Conservation (phyloP, 257 asterid species). For the Nicotiana tabacum region DNA sequence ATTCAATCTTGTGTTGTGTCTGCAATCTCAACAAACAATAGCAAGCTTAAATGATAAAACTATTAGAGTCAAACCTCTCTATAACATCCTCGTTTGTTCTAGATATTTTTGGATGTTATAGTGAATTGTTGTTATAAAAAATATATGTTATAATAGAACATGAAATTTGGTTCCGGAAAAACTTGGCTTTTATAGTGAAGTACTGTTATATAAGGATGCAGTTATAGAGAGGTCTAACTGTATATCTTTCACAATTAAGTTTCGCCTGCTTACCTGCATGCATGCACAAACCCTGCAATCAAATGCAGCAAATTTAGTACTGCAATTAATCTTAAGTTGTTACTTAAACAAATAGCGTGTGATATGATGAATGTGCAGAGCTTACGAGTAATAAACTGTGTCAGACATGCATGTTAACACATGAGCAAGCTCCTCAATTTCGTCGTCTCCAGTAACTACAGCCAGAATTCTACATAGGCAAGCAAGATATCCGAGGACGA, state of each 20-base stretch:
- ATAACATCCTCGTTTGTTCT: too few species aligned
- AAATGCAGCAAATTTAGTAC: neutral
- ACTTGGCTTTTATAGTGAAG: too few species aligned
- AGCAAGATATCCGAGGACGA: slow-evolving; percentile 29
- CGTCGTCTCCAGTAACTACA: slow-evolving; percentile 23
- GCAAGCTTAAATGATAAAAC: neutral
- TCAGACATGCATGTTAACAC: slow-evolving; percentile 27
- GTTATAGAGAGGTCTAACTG: too few species aligned
- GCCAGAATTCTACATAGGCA: slow-evolving; percentile 36
- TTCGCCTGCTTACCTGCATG: slow-evolving; percentile 29
- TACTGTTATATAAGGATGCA: too few species aligned
- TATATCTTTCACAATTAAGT: too few species aligned
- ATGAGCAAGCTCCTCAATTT: slow-evolving; percentile 25
- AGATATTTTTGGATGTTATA: too few species aligned
- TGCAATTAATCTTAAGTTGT: neutral
- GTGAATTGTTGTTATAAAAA: too few species aligned
- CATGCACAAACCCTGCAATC: slow-evolving; percentile 43
- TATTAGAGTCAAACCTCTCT: too few species aligned
- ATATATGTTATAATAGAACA: too few species aligned
- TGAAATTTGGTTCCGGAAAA: too few species aligned
- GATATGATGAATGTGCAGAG: neutral
- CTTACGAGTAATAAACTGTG: slow-evolving; percentile 27
- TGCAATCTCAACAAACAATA: slow-evolving; percentile 20
- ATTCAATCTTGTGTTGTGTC: slow-evolving; percentile 42
- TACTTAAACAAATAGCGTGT: neutral